These are phyloP conservation scores for Talaromyces proteolyticus DNA, from an alignment of 495 filamentous ascomycete species.

Conservation along the genomic window DNA sequence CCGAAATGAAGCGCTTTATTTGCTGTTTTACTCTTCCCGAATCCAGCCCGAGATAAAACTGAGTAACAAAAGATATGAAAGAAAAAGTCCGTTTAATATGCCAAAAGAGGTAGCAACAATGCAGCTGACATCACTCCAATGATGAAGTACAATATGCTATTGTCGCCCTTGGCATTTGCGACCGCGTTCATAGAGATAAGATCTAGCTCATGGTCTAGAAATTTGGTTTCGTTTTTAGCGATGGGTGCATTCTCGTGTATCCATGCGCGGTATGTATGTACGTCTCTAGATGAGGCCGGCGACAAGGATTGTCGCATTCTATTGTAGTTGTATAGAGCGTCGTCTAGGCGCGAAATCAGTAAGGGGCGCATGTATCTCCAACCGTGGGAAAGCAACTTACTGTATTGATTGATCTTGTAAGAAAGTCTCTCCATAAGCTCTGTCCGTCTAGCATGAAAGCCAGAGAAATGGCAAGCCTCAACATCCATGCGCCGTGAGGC, in stretches of 20 bases:
- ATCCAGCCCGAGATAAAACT: conserved; percentile 5
- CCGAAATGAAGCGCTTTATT: background rate
- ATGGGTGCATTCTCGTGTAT: conserved; percentile 57
- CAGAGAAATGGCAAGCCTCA: conserved; percentile 53
- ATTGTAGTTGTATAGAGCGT: conserved; percentile 63
- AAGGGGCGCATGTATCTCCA: background rate
- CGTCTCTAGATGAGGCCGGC: conserved; percentile 48
- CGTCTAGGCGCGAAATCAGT: conserved; percentile 40
- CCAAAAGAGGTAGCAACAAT: conserved; percentile 52
- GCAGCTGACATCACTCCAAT: conserved; percentile 49
- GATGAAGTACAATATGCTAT: conserved; percentile 32
- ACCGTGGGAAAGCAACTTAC: conserved; percentile 42
- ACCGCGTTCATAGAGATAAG: conserved; percentile 46
- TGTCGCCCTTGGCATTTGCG: conserved; percentile 19
- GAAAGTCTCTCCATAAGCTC: conserved; percentile 66
- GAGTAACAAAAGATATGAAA: conserved; percentile 9
- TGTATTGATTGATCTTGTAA: conserved; percentile 77
- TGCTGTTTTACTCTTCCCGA: too few species aligned
- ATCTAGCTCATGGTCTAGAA: conserved; percentile 60
- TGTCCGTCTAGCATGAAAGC: conserved; percentile 66
- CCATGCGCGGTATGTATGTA: conserved; percentile 61
- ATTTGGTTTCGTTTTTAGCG: conserved; percentile 58
- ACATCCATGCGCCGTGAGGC: conserved; percentile 61
- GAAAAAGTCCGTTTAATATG: conserved; percentile 37
- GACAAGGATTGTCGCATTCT: conserved; percentile 51